A percentile compares a stretch with the other conserved stretches of the same genome.
phyloP scores from a whole-genome alignment of 2,329 filamentous ascomycete species.

The Talaromyces sp. region DNA sequence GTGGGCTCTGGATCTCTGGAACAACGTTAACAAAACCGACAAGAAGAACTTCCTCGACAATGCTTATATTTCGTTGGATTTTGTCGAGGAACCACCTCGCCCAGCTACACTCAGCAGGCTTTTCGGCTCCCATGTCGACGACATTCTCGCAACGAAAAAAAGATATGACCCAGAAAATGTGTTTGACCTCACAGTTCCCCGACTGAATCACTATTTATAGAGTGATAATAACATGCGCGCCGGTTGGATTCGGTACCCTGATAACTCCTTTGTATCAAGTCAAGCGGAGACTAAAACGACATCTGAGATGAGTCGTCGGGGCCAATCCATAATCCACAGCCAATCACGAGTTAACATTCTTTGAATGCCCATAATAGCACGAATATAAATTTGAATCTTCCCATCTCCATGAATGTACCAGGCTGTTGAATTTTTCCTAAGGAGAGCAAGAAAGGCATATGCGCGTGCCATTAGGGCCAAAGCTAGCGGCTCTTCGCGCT shows the following conservation, averaged over 20 bases:
- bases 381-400: background rate
- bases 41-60: slow-evolving; percentile 16
- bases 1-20: slow-evolving; percentile 30
- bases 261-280: background rate
- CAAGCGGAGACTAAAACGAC: background rate
- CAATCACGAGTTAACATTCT: background rate
- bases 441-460: background rate
- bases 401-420: slow-evolving; percentile 13
- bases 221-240: background rate
- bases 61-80: slow-evolving; percentile 22
- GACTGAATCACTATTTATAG: background rate
- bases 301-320: background rate
- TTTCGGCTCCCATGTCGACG: slow-evolving; percentile 17
- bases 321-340: slow-evolving; percentile 13
- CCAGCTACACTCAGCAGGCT: slow-evolving; percentile 18
- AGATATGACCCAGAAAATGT: slow-evolving; percentile 34
- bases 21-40: background rate
- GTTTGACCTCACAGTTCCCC: slow-evolving; percentile 21
- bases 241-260: background rate
- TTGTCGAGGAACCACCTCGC: slow-evolving; percentile 18
- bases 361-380: background rate
- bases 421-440: background rate
- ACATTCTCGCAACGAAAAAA: slow-evolving; percentile 31
- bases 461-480: slow-evolving; percentile 4
- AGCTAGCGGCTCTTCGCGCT: slow-evolving; percentile 7